Percentiles rank a stretch among this genome's conserved stretches.
Evolutionary conservation across 1,284 basidiomycete genomes (phyloP).

Genomic region (Laetiporus sulphureus): DNA sequence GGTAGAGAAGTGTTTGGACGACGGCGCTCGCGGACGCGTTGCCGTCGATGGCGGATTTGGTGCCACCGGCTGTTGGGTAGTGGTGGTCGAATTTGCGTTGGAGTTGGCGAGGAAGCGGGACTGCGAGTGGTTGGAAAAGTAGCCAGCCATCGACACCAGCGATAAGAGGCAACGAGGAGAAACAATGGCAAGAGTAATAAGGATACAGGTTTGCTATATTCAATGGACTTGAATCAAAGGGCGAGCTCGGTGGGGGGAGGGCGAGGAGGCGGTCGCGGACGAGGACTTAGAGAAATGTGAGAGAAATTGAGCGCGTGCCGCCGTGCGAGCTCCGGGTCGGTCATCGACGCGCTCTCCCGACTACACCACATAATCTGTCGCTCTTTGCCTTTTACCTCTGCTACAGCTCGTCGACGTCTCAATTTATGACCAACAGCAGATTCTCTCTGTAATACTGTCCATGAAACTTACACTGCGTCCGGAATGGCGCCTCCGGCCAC

Average conservation of each 20-base stretch:
- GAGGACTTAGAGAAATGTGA: slow-evolving; percentile 3
- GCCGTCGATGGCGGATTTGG: slow-evolving; percentile 8
- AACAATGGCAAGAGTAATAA: background rate
- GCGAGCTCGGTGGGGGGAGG: background rate
- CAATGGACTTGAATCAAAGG: no score
- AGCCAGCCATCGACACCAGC: slow-evolving; percentile 36
- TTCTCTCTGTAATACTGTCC: slow-evolving; percentile 7
- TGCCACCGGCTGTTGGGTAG: slow-evolving; percentile 12
- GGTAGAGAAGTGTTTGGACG: slow-evolving; percentile 73
- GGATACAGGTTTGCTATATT: no score
- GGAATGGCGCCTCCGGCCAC: slow-evolving; percentile 74
- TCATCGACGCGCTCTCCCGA: slow-evolving; percentile 3
- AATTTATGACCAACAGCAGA: slow-evolving; percentile 14
- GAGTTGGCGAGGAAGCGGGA: slow-evolving; percentile 59
- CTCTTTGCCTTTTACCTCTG: slow-evolving; percentile 4
- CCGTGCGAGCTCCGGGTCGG: background rate
- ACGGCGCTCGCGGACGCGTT: slow-evolving; percentile 39
- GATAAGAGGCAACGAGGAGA: background rate
- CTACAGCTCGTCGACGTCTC: slow-evolving; percentile 4
- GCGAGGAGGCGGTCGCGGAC: background rate
- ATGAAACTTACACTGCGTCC: slow-evolving; percentile 78
- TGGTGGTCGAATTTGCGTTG: slow-evolving; percentile 19
- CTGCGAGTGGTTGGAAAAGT: slow-evolving; percentile 77
- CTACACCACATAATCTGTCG: slow-evolving; percentile 7
- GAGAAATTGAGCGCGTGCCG: slow-evolving; percentile 1